Percentiles rank a stretch among this genome's conserved stretches.
Evolutionary conservation across 2,329 filamentous ascomycete species (phyloP).

Genomic region (Teratosphaeria zuluensis): DNA sequence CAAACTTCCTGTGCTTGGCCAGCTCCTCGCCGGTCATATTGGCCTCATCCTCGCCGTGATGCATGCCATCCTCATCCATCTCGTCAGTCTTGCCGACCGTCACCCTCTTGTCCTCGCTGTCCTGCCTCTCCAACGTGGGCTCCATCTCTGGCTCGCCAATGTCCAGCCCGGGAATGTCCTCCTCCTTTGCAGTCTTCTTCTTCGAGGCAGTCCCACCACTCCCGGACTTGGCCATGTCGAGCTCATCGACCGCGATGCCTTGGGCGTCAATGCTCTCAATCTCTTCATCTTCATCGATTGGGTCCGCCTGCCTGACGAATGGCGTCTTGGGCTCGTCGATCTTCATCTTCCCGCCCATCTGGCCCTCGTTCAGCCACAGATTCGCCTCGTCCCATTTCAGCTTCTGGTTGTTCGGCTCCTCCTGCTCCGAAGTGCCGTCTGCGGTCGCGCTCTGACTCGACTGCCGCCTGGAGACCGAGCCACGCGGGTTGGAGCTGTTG

Average conservation of each 20-base stretch:
- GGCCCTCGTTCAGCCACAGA: constrained; percentile 91
- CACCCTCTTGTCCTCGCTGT: constrained; percentile 60
- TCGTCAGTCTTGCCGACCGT: constrained; percentile 54
- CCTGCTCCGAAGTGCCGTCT: constrained; percentile 32
- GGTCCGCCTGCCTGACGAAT: constrained; percentile 86
- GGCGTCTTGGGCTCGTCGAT: constrained; percentile 98
- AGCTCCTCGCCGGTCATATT: constrained; percentile 55
- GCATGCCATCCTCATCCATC: constrained; percentile 34
- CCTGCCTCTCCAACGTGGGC: constrained; percentile 20
- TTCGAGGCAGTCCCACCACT: constrained; percentile 6
- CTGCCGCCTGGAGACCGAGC: constrained; percentile 61
- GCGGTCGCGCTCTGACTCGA: constrained; percentile 37
- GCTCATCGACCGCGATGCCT: constrained; percentile 58
- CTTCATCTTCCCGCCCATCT: constrained; percentile 94
- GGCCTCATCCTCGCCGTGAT: constrained; percentile 50
- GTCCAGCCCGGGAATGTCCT: constrained; percentile 85
- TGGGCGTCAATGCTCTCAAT: constrained; percentile 56
- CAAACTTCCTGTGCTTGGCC: constrained; percentile 88
- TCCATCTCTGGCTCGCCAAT: constrained; percentile 77
- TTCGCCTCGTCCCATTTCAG: constrained; percentile 99
- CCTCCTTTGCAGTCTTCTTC: constrained; percentile 39
- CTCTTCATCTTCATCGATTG: constrained; percentile 77
- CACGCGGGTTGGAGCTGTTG: constrained; percentile 64
- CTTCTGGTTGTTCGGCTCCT: constrained; percentile 53
- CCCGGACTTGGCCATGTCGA: constrained; percentile 44